Conservation (phyloP, 805 yeast genomes). For the Clavispora asparagi region DNA sequence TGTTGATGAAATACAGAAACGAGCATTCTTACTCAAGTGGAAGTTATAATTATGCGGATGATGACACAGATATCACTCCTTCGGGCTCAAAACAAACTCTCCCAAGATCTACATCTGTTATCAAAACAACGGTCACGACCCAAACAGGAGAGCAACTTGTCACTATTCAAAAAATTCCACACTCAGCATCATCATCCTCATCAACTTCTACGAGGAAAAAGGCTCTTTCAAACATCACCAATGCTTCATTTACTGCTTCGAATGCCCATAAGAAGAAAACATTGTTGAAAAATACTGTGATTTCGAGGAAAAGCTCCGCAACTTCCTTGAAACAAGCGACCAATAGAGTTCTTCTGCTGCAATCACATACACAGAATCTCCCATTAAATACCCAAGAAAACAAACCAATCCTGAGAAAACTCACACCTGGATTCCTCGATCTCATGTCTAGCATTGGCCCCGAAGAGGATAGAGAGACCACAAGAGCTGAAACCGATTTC, state of each 20-base stretch:
- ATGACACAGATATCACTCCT: conserved; percentile 19
- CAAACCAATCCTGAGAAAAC: conserved; percentile 10
- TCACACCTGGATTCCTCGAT: conserved; percentile 12
- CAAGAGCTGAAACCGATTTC: no score
- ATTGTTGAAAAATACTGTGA: conserved; percentile 19
- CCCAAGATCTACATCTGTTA: conserved; percentile 37
- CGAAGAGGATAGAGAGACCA: conserved; percentile 1
- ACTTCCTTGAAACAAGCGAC: conserved; percentile 7
- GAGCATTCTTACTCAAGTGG: conserved; percentile 43
- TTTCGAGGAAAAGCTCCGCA: conserved; percentile 20
- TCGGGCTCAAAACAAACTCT: conserved; percentile 24
- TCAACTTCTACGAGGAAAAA: conserved; percentile 17
- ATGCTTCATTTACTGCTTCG: conserved; percentile 33
- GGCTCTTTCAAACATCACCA: conserved; percentile 30
- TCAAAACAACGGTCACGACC: conserved; percentile 36
- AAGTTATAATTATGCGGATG: conserved; percentile 20
- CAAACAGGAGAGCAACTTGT: conserved; percentile 20
- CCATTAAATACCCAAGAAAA: conserved; percentile 7
- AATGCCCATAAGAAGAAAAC: conserved; percentile 33
- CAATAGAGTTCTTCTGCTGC: conserved; percentile 5
- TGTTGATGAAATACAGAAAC: conserved; percentile 66
- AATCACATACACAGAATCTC: conserved; percentile 7
- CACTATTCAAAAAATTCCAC: conserved; percentile 19
- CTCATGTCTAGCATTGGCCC: conserved; percentile 8
- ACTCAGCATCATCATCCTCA: conserved; percentile 19